phyloP scores from a whole-genome alignment of 2,329 filamentous ascomycete species.

The Fusarium brachygibbosum region DNA sequence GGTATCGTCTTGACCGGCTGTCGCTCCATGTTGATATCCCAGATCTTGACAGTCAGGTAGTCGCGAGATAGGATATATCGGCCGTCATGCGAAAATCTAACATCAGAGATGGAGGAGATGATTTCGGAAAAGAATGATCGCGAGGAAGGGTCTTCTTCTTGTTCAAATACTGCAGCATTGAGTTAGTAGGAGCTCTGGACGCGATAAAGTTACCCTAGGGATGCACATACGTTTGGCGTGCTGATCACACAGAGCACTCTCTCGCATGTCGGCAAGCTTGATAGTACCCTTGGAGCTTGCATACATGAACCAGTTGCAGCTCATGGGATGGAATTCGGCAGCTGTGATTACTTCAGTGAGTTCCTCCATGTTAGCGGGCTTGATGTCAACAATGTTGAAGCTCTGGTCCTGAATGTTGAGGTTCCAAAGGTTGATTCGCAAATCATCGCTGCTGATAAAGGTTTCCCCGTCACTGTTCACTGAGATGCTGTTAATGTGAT shows the following conservation, averaged over 20 bases:
- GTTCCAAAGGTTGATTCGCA: slow-evolving; percentile 99
- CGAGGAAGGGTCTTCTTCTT: slow-evolving; percentile 97
- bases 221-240: slow-evolving; percentile 84
- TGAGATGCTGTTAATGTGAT: slow-evolving; percentile 99
- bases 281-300: slow-evolving; percentile 99
- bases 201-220: background rate
- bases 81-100: slow-evolving; percentile 96
- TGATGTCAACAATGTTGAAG: slow-evolving; percentile 99
- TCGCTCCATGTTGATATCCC: slow-evolving; percentile 99
- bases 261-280: slow-evolving; percentile 98
- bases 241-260: slow-evolving; percentile 94
- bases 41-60: slow-evolving; percentile 99
- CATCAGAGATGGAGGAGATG: slow-evolving; percentile 98
- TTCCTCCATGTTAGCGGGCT: slow-evolving; percentile 99
- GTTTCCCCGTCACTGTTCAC: slow-evolving; percentile 99
- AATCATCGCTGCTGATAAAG: slow-evolving; percentile 98
- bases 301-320: slow-evolving; percentile 99
- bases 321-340: slow-evolving; percentile 95
- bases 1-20: slow-evolving; percentile 98
- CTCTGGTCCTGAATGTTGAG: slow-evolving; percentile 99
- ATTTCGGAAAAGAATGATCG: slow-evolving; percentile 99
- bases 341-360: slow-evolving; percentile 98
- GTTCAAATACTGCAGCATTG: slow-evolving; percentile 84
- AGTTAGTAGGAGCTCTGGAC: slow-evolving; percentile 41
- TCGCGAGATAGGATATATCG: slow-evolving; percentile 97